These are phyloP conservation scores for Hygrophorus pudorinus DNA, from an alignment of 768 basidiomycete species.

Conservation along the genomic window DNA sequence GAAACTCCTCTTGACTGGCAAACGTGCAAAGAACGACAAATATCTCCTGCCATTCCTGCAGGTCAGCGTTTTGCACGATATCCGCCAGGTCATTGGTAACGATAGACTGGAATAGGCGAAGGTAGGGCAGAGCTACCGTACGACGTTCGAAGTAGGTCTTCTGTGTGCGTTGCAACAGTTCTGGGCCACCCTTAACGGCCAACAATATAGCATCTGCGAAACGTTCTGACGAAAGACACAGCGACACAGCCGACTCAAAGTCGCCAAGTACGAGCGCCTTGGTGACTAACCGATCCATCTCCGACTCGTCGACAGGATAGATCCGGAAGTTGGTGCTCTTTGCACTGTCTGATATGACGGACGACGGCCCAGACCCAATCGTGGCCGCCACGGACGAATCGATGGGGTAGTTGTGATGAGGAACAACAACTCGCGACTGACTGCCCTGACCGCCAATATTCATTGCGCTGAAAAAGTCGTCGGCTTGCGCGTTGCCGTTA, in stretches of 20 bases:
- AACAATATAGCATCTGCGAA: conserved; percentile 94
- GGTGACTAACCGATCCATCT: conserved; percentile 81
- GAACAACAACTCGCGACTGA: conserved; percentile 43
- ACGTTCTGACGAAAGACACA: conserved; percentile 82
- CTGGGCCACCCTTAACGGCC: conserved; percentile 83
- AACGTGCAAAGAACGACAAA: conserved; percentile 97
- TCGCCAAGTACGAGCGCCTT: conserved; percentile 95
- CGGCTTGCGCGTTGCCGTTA: conserved; percentile 13
- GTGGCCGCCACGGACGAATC: conserved; percentile 95
- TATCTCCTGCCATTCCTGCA: conserved; percentile 92
- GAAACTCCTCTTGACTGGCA: conserved; percentile 76
- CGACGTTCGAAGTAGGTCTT: conserved; percentile 87
- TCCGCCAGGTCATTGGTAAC: conserved; percentile 88
- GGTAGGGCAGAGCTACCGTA: conserved; percentile 69
- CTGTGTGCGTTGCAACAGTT: conserved; percentile 80
- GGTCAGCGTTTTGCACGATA: conserved; percentile 92
- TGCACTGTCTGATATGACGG: conserved; percentile 59
- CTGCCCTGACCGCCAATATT: conserved; percentile 22
- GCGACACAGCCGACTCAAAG: conserved; percentile 82
- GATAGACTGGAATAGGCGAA: conserved; percentile 91
- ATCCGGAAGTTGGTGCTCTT: conserved; percentile 85
- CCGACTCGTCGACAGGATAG: conserved; percentile 78
- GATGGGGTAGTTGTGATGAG: conserved; percentile 68
- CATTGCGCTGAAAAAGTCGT: conserved; percentile 87
- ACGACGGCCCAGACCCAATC: conserved; percentile 83